Base-by-base conservation (phyloP, 192 early-diverging fungal genomes). In the Diversispora epigaea region DNA sequence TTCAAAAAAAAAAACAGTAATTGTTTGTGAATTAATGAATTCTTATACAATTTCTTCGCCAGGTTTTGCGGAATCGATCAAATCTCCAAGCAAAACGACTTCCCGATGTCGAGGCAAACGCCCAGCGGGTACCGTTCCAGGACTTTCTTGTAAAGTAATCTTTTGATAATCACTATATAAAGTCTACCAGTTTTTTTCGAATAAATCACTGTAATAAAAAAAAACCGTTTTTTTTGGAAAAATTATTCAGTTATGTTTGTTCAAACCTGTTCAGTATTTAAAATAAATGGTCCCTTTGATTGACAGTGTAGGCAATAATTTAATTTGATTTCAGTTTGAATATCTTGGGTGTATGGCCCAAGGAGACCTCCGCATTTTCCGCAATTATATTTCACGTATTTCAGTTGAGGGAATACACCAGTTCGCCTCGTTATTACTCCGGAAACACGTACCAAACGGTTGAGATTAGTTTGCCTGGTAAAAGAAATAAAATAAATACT, bases 91-190 rank as follows among this genome's bases (percentile, higher is more conserved):
- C 69, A 94, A 84, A 57, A 99, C 92, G 6, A 99, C 91, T 49
- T 98, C 97, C 64, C 95, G 91, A 79, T 91, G 91, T 40, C 97
- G 92, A 41, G 97, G 97, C 62, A 99, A 83, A 58, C 96, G 92
- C 77, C 97, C 97, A 0, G 96, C 91, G 1, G 95, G 95, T 12
- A 99, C 95, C 0, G 95, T 92, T 3, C 97, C 97, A 22, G 97
- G 97, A 2, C 90, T 91, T 80, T 99, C 97, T 79, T 99, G 97
- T 57, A 99, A 80, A 0, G 97, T 97, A 77, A 99, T 81, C 14
- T 93, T 90, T 86, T 99, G 97, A 84, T 97, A 99, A 78, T 99
- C 96, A 76, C 97, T 88, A 79, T 99, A 99, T 4, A 98, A 88
- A 19, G 97, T 98, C 88, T 90, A 67, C 6, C 55, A 10, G 11